Evolutionary conservation across 1,139 yeast species (phyloP).

Genomic region (Magnusiomyces tetraspermus): DNA sequence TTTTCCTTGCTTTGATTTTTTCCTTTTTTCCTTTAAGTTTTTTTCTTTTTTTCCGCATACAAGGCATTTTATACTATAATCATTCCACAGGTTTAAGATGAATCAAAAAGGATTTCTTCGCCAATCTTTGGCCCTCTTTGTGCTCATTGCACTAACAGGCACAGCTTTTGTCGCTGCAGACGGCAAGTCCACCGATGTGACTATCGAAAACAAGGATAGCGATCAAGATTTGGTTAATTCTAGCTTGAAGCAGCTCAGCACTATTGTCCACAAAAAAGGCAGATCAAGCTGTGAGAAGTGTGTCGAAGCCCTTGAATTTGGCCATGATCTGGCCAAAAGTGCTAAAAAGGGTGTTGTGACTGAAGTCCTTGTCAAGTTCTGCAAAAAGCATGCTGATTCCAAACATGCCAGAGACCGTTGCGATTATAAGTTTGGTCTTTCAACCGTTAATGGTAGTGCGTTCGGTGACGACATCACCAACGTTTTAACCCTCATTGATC

Average conservation of each 20-base stretch:
- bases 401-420: conserved; percentile 21
- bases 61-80: too few species aligned
- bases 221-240: not conserved
- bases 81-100: too few species aligned
- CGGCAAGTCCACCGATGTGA: too few species aligned
- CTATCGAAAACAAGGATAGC: not conserved
- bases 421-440: conserved; percentile 28
- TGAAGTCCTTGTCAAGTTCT: conserved; percentile 37
- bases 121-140: too few species aligned
- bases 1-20: too few species aligned
- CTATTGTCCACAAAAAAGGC: not conserved
- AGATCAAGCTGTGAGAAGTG: conserved; percentile 32
- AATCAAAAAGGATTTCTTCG: too few species aligned
- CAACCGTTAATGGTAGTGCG: conserved; percentile 28
- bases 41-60: too few species aligned
- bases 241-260: not conserved
- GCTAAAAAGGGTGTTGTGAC: conserved; percentile 38
- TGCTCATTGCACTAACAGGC: too few species aligned
- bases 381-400: conserved; percentile 28
- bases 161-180: too few species aligned
- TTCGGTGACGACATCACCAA: conserved; percentile 40
- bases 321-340: conserved; percentile 32
- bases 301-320: conserved; percentile 35
- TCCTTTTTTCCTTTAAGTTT: too few species aligned
- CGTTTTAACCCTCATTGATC: conserved; percentile 38